phyloP scores from a whole-genome alignment of 1,284 basidiomycete species.

The Leccinum angustisporum region DNA sequence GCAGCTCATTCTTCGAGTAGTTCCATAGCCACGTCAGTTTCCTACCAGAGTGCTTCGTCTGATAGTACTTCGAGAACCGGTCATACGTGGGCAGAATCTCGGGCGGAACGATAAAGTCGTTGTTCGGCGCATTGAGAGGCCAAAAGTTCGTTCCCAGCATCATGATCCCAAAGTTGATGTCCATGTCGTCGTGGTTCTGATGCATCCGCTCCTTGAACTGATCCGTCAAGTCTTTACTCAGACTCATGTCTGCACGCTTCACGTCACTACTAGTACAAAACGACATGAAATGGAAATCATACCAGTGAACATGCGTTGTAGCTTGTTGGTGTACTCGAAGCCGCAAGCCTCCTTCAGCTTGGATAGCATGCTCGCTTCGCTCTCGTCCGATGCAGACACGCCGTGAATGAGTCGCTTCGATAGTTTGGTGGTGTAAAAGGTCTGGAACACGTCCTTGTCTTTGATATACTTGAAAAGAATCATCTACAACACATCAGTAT shows the following conservation, averaged over 20 bases:
- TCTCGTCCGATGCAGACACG: slow-evolving; percentile 94
- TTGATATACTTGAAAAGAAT: slow-evolving; percentile 98
- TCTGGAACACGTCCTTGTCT: slow-evolving; percentile 99
- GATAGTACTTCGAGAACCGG: slow-evolving; percentile 92
- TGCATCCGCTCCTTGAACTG: slow-evolving; percentile 95
- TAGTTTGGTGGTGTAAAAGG: slow-evolving; percentile 97
- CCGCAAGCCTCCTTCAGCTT: slow-evolving; percentile 98
- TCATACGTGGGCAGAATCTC: slow-evolving; percentile 89
- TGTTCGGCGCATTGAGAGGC: slow-evolving; percentile 83
- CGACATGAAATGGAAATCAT: slow-evolving; percentile 21
- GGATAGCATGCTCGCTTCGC: slow-evolving; percentile 97
- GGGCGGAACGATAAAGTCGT: slow-evolving; percentile 87
- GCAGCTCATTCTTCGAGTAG: slow-evolving; percentile 93
- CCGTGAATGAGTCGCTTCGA: slow-evolving; percentile 93
- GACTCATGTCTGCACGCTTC: slow-evolving; percentile 75
- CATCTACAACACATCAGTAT: slow-evolving; percentile 63
- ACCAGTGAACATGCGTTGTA: slow-evolving; percentile 98
- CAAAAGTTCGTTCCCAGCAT: slow-evolving; percentile 96
- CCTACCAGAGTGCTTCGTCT: slow-evolving; percentile 91
- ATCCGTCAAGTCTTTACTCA: slow-evolving; percentile 95
- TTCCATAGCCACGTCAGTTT: slow-evolving; percentile 99
- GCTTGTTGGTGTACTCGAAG: slow-evolving; percentile 98
- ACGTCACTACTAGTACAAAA: slow-evolving; percentile 7
- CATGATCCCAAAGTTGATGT: slow-evolving; percentile 91
- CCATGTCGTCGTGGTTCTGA: slow-evolving; percentile 80